Base-by-base conservation (phyloP, 139 green algal species). In the Micractinium conductrix region DNA sequence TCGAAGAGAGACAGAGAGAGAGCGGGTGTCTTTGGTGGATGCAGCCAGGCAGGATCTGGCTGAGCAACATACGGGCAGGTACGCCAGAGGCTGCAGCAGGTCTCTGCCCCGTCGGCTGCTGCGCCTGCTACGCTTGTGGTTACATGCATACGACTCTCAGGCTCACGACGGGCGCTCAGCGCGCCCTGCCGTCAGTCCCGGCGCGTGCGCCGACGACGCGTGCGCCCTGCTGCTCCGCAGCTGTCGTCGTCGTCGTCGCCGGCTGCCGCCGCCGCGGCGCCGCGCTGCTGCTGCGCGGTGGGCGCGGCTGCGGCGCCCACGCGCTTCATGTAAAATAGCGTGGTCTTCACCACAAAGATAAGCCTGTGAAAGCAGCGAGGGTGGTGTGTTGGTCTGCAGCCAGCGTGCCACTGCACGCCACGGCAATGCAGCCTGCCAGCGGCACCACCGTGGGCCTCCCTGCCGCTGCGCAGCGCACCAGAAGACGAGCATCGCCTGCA, bases 401-500 rank as follows among this genome's bases (percentile, higher is more conserved):
- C 60, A 38, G 17, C 19, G 26, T 30, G 17, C 9, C 26, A 68
- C 28, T 28, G n/a, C 60, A 68, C 19, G 60, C 14, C 60, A 37
- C 28, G 19, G 35, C 9, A 2, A 35, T 28, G 26, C 60, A 68
- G 8, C 12, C 12, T 33, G n/a, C 2, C n/a, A n/a, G 35, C 67
- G 1, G 67, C 68, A 19, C 71, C 2, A n/a, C n/a, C n/a, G n/a
- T n/a, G n/a, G n/a, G n/a, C n/a, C n/a, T n/a, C n/a, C n/a, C n/a
- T n/a, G n/a, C n/a, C n/a, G n/a, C n/a, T n/a, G n/a, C n/a, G n/a
- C n/a, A n/a, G n/a, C n/a, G n/a, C 48, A 81, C 74, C 74, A 81
- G 24, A 81, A 81, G 21, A 69, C 74, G 3, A 81, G 48, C 43
- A 70, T 21, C 30, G 62, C 33, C 74, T 81, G 74, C 50, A 81